A percentile compares a stretch with the other conserved stretches of the same genome.
Conservation (phyloP, 2,329 filamentous ascomycete genomes). For the Albophoma yamanashiensis region DNA sequence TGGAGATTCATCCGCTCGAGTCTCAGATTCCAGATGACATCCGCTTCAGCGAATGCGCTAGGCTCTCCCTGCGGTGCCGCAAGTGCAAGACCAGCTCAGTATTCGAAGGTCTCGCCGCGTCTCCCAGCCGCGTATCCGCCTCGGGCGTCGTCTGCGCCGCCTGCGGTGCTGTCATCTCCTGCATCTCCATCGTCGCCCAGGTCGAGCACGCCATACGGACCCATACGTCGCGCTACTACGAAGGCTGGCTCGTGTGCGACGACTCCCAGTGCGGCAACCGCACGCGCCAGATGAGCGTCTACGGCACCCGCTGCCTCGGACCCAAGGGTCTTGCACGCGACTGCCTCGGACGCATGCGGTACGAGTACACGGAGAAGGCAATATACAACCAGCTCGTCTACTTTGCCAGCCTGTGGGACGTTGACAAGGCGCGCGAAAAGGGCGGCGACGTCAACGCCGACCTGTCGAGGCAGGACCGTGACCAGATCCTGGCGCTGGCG, state of each 20-base stretch:
- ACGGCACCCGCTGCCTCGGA: constrained; percentile 80
- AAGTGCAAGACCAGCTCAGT: constrained; percentile 60
- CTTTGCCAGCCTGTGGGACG: constrained; percentile 75
- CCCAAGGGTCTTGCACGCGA: constrained; percentile 75
- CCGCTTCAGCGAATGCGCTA: constrained; percentile 72
- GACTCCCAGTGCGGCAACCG: constrained; percentile 78
- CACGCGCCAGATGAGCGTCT: constrained; percentile 87
- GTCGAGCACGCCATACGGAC: constrained; percentile 74
- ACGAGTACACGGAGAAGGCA: constrained; percentile 78
- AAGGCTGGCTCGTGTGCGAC: constrained; percentile 84
- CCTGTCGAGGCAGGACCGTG: constrained; percentile 41
- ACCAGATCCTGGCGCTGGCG: constrained; percentile 59
- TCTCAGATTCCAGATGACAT: constrained; percentile 87
- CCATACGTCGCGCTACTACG: constrained; percentile 77
- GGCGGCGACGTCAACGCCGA: constrained; percentile 38
- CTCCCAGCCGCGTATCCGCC: constrained; percentile 52
- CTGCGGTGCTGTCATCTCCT: constrained; percentile 56
- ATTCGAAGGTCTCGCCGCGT: constrained; percentile 65
- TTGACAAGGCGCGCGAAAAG: constrained; percentile 61
- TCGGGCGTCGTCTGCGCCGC: constrained; percentile 64
- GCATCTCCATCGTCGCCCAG: constrained; percentile 72
- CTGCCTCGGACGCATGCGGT: constrained; percentile 79
- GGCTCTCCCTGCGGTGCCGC: constrained; percentile 70
- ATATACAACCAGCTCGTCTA: constrained; percentile 94
- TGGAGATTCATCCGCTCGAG: constrained; percentile 82